These are phyloP conservation scores for Tympanopsis confertula DNA, from an alignment of 2,329 filamentous ascomycete species.

Conservation along the genomic window DNA sequence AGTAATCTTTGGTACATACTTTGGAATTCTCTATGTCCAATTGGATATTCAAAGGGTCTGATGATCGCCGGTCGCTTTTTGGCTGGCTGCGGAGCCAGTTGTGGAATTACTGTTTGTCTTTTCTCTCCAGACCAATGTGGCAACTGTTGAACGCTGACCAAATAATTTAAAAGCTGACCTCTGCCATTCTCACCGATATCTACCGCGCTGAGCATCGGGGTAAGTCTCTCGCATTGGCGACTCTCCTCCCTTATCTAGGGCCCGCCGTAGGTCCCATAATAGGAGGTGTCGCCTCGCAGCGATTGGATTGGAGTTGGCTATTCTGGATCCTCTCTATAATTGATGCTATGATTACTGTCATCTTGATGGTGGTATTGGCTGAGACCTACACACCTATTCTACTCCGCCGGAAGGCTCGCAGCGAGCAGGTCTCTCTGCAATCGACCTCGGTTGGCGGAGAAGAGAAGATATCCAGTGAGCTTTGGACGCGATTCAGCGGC, in stretches of 20 bases:
- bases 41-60: slow-evolving; percentile 33
- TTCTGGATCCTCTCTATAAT: slow-evolving; percentile 57
- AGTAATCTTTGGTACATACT: slow-evolving; percentile 40
- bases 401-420: slow-evolving; percentile 40
- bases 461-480: slow-evolving; percentile 7
- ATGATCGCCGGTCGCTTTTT: slow-evolving; percentile 48
- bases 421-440: slow-evolving; percentile 30
- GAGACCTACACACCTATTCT: slow-evolving; percentile 59
- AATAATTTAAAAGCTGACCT: slow-evolving; percentile 17
- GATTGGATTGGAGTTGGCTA: slow-evolving; percentile 61
- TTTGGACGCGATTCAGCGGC: slow-evolving; percentile 12
- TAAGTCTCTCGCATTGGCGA: slow-evolving; percentile 46
- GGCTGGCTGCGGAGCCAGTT: slow-evolving; percentile 44
- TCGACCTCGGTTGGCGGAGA: slow-evolving; percentile 26
- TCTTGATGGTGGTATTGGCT: slow-evolving; percentile 45
- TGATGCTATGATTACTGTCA: slow-evolving; percentile 46
- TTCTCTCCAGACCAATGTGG: not conserved
- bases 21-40: slow-evolving; percentile 41
- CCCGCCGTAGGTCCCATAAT: slow-evolving; percentile 51
- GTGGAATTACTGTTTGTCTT: slow-evolving; percentile 32
- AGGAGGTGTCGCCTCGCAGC: slow-evolving; percentile 52
- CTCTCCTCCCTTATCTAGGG: slow-evolving; percentile 46
- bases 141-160: not conserved
- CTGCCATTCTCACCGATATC: slow-evolving; percentile 22
- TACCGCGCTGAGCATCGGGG: slow-evolving; percentile 41